These are phyloP conservation scores for Taphrina pruni DNA, from an alignment of 1,139 yeast genomes.

Conservation along the genomic window DNA sequence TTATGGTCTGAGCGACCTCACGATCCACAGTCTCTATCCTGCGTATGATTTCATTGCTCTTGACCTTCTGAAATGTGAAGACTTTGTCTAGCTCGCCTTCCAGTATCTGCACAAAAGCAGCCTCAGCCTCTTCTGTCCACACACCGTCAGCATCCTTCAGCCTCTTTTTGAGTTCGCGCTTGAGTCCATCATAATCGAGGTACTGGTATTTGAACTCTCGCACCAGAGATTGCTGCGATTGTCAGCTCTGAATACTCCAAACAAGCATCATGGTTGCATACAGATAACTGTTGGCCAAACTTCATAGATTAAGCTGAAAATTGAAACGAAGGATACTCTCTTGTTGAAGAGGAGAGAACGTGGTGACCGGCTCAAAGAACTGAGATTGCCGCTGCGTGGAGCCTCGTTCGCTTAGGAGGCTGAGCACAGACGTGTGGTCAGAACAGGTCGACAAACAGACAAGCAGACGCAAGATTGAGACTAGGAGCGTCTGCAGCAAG, in stretches of 20 bases:
- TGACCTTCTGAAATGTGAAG: slow-evolving; percentile 76
- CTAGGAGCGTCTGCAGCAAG: no score
- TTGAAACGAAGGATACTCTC: no score
- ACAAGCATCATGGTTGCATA: background rate
- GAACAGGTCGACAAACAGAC: no score
- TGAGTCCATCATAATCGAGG: slow-evolving; percentile 47
- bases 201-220: slow-evolving; percentile 47
- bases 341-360: background rate
- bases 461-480: no score
- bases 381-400: no score
- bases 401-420: no score
- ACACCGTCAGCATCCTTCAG: slow-evolving; percentile 48
- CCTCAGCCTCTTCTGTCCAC: slow-evolving; percentile 76
- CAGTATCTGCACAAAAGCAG: slow-evolving; percentile 67
- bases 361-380: background rate
- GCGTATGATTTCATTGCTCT: slow-evolving; percentile 73
- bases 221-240: slow-evolving; percentile 37
- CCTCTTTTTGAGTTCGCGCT: slow-evolving; percentile 48
- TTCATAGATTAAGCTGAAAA: slow-evolving; percentile 20
- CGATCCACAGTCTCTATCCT: slow-evolving; percentile 74
- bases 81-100: slow-evolving; percentile 84
- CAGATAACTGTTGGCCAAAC: slow-evolving; percentile 43
- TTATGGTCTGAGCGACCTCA: slow-evolving; percentile 64
- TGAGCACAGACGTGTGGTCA: no score
- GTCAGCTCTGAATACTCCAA: no score